Percentiles rank a stretch among this genome's conserved stretches.
Conservation (phyloP, 306 rosid genomes). For the Malus asiatica region DNA sequence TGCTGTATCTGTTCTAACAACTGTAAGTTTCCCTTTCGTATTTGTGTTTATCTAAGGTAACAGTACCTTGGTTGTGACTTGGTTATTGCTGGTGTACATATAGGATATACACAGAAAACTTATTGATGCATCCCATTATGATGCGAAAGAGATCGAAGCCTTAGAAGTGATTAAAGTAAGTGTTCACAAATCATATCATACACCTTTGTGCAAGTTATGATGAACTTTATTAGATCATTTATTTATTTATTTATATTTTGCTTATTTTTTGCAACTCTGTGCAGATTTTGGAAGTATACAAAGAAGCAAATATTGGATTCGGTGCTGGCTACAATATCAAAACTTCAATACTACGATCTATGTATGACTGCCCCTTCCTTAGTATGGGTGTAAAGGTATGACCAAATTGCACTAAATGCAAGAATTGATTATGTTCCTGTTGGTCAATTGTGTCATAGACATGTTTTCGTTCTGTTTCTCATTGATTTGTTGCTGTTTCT, state of each 20-base stretch:
- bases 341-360: constrained; percentile 61
- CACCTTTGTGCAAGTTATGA: background rate
- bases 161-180: constrained; percentile 59
- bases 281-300: constrained; percentile 63
- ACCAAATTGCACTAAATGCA: constrained; percentile 7
- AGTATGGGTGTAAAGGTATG: constrained; percentile 68
- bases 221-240: too few relatives aligned
- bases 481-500: background rate
- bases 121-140: constrained; percentile 36
- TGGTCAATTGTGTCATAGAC: background rate
- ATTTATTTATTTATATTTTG: background rate
- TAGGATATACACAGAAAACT: constrained; percentile 61
- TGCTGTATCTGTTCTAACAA: constrained; percentile 60
- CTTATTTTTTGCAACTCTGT: constrained; percentile 14
- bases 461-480: background rate
- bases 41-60: constrained; percentile 14
- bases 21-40: constrained; percentile 53
- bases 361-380: constrained; percentile 84
- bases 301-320: constrained; percentile 83
- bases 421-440: background rate
- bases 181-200: constrained; percentile 6
- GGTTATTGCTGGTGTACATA: constrained; percentile 22
- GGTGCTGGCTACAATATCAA: constrained; percentile 73
- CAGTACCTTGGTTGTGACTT: constrained; percentile 8
- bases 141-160: constrained; percentile 36